Evolutionary conservation across 768 basidiomycete genomes (phyloP).

Genomic region (Naganishia kalamii): DNA sequence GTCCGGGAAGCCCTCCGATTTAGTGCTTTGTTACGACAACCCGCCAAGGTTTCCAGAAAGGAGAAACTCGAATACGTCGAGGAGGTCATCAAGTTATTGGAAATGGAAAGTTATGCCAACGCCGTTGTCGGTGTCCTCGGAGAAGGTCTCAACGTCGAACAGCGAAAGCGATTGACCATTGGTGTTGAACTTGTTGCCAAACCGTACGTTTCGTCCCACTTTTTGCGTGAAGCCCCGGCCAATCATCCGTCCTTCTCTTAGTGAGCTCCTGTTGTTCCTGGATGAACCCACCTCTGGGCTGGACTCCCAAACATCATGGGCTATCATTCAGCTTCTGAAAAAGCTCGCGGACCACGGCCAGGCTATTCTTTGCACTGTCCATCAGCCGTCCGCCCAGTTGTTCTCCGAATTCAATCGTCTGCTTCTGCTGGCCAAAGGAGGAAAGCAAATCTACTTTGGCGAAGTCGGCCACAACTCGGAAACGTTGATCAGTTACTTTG

Average conservation of each 20-base stretch:
- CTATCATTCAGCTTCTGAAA: constrained; percentile 56
- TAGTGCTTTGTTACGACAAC: constrained; percentile 49
- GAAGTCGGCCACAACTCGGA: constrained; percentile 71
- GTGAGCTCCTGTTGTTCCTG: constrained; percentile 48
- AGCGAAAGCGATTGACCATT: constrained; percentile 37
- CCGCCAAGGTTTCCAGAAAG: constrained; percentile 38
- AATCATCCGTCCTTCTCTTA: background rate
- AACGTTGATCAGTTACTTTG: constrained; percentile 69
- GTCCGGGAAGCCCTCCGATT: constrained; percentile 51
- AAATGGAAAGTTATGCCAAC: constrained; percentile 45
- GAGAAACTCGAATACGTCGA: constrained; percentile 50
- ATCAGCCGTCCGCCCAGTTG: constrained; percentile 61
- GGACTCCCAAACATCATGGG: constrained; percentile 81
- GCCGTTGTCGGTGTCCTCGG: constrained; percentile 46
- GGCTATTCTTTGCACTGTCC: constrained; percentile 29
- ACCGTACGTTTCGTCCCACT: constrained; percentile 26
- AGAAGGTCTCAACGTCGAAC: constrained; percentile 44
- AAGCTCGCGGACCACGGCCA: constrained; percentile 50
- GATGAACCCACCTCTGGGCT: constrained; percentile 53
- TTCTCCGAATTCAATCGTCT: constrained; percentile 73
- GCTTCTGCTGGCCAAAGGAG: constrained; percentile 60
- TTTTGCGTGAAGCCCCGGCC: background rate
- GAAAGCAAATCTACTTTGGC: constrained; percentile 89
- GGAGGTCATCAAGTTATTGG: constrained; percentile 49
- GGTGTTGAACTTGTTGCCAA: constrained; percentile 50